phyloP scores from a whole-genome alignment of 139 green algal species.

The Nannochloris sp. region DNA sequence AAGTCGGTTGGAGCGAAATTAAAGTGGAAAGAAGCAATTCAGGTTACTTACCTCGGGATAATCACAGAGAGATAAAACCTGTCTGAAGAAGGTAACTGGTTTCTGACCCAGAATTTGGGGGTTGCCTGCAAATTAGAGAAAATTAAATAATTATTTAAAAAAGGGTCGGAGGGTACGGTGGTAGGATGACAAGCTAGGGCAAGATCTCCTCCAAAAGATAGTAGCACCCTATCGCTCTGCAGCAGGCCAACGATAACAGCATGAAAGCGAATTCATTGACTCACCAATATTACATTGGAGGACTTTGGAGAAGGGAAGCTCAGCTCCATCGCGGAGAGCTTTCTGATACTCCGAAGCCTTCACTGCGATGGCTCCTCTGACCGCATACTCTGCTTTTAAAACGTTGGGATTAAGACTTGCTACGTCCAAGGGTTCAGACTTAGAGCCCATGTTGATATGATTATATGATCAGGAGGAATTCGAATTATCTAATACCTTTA shows the following conservation, averaged over 20 bases:
- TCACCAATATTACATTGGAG: conserved; percentile 80
- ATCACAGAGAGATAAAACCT: conserved; percentile 78
- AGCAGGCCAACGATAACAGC: too few species aligned
- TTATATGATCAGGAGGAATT: not conserved
- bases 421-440: not conserved
- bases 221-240: too few species aligned
- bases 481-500: too few species aligned
- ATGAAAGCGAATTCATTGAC: not conserved
- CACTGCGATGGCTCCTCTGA: conserved; percentile 82
- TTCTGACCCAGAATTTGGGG: conserved; percentile 87
- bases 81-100: conserved; percentile 87
- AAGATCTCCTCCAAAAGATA: too few species aligned
- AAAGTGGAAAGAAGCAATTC: not conserved
- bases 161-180: not conserved
- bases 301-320: conserved; percentile 59
- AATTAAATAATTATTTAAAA: not conserved
- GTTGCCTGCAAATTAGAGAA: conserved; percentile 50
- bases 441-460: not conserved
- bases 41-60: conserved; percentile 55
- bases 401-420: conserved; percentile 26
- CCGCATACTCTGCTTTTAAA: conserved; percentile 57
- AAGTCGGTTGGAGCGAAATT: not conserved
- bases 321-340: conserved; percentile 41
- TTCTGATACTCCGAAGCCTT: conserved; percentile 62
- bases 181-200: conserved; percentile 15